phyloP scores from a whole-genome alignment of 2,329 filamentous ascomycete genomes.

The Xylariales sp. region DNA sequence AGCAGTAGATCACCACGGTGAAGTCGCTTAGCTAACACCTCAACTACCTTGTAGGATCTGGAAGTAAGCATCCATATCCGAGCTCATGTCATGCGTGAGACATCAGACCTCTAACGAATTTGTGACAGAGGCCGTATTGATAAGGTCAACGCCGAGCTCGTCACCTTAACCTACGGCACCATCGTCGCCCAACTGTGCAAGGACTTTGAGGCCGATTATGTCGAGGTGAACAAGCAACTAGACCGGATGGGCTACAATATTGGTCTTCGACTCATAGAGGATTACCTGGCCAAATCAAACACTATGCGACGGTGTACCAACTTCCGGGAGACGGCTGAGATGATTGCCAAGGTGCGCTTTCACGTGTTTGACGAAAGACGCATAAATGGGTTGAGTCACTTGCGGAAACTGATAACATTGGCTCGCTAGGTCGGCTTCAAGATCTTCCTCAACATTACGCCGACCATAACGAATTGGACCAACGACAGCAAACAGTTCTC shows the following conservation, averaged over 20 bases:
- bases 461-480: conserved; percentile 91
- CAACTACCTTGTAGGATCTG: conserved; percentile 64
- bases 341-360: conserved; percentile 75
- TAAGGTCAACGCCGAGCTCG: conserved; percentile 96
- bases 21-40: conserved; percentile 25
- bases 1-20: background rate
- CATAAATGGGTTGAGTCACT: too few relatives aligned
- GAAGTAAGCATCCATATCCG: conserved; percentile 63
- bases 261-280: conserved; percentile 89
- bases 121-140: conserved; percentile 88
- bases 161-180: conserved; percentile 95
- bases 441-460: conserved; percentile 96
- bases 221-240: conserved; percentile 93
- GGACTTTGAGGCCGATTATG: conserved; percentile 91
- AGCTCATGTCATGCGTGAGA: background rate
- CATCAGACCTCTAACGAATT: too few relatives aligned
- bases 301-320: conserved; percentile 84
- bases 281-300: conserved; percentile 94
- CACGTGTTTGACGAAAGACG: too few relatives aligned
- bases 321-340: conserved; percentile 93
- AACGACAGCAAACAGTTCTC: conserved; percentile 96
- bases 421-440: conserved; percentile 82
- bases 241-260: conserved; percentile 99
- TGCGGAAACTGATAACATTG: too few relatives aligned
- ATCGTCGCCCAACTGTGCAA: conserved; percentile 95